A percentile compares a stretch with the other conserved stretches of the same genome.
Evolutionary conservation across 176 grass and related monocot species (phyloP).

Genomic region (Hsuehochloa calcarea): DNA sequence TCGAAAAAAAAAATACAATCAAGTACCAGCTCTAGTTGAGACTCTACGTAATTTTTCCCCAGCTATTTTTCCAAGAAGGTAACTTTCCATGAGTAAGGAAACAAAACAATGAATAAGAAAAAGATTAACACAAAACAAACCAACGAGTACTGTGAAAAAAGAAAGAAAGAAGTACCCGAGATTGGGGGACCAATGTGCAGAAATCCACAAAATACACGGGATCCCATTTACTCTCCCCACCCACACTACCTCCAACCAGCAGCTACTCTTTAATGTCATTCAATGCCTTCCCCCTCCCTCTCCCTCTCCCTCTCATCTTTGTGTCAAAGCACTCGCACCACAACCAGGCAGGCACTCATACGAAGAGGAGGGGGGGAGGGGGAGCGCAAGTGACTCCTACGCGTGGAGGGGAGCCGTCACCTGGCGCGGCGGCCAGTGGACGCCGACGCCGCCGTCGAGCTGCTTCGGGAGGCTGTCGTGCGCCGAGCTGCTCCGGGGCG

Average conservation of each 20-base stretch:
- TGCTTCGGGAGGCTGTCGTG: not conserved
- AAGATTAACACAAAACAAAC: too few species aligned
- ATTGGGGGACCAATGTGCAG: slow-evolving; percentile 51
- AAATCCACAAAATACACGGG: slow-evolving; percentile 50
- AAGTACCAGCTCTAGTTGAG: not conserved
- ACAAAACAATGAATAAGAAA: not conserved
- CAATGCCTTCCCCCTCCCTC: not conserved
- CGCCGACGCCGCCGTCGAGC: too few species aligned
- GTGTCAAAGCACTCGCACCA: not conserved
- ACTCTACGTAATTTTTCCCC: not conserved
- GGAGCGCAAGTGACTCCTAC: too few species aligned
- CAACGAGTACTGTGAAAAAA: not conserved
- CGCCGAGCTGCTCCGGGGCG: not conserved
- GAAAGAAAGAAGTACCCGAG: not conserved
- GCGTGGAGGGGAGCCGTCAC: not conserved
- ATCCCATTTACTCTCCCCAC: slow-evolving; percentile 56
- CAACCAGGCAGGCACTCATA: not conserved
- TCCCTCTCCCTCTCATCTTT: not conserved
- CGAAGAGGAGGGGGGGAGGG: not conserved
- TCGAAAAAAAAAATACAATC: too few species aligned
- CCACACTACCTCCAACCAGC: slow-evolving; percentile 53
- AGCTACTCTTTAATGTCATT: not conserved
- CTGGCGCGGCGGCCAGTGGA: not conserved
- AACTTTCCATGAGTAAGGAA: not conserved
- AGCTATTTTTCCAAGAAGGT: not conserved